Evolutionary conservation across 2,329 filamentous ascomycete species (phyloP).

Genomic region (Ceratocystis huliohia): DNA sequence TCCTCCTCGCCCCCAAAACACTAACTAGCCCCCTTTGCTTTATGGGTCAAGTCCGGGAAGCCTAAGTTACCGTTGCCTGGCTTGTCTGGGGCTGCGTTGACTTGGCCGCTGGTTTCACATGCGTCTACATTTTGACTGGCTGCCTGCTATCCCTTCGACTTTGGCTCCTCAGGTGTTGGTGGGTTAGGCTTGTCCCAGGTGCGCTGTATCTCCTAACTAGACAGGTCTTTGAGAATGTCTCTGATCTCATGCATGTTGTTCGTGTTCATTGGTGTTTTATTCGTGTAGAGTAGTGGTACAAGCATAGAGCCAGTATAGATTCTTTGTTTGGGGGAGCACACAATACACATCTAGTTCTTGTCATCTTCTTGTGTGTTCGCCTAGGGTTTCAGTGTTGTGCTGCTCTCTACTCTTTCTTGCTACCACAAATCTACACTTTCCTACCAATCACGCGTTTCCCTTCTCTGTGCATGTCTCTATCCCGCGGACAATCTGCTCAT

Average conservation of each 20-base stretch:
- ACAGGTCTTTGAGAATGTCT: background rate
- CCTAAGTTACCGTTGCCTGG: background rate
- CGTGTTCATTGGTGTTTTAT: background rate
- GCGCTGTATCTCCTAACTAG: background rate
- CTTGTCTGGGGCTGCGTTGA: background rate
- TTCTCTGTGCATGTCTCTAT: background rate
- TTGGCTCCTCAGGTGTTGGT: too few species aligned
- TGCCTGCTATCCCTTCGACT: background rate
- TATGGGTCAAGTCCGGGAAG: too few species aligned
- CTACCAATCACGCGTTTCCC: background rate
- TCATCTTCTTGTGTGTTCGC: too few species aligned
- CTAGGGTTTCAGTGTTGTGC: background rate
- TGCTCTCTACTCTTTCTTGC: background rate
- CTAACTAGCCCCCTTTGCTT: too few species aligned
- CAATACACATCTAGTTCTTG: too few species aligned
- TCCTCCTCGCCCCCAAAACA: too few species aligned
- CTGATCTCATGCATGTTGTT: background rate
- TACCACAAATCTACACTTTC: background rate
- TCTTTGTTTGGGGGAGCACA: too few species aligned
- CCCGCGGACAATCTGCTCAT: background rate
- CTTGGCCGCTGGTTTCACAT: background rate
- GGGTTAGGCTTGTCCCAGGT: background rate
- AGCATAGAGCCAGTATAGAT: too few species aligned
- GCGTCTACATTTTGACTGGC: too few species aligned
- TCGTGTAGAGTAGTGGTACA: background rate